Conservation (phyloP, 2,329 filamentous ascomycete genomes). For the Rhinocladiella mackenziei region DNA sequence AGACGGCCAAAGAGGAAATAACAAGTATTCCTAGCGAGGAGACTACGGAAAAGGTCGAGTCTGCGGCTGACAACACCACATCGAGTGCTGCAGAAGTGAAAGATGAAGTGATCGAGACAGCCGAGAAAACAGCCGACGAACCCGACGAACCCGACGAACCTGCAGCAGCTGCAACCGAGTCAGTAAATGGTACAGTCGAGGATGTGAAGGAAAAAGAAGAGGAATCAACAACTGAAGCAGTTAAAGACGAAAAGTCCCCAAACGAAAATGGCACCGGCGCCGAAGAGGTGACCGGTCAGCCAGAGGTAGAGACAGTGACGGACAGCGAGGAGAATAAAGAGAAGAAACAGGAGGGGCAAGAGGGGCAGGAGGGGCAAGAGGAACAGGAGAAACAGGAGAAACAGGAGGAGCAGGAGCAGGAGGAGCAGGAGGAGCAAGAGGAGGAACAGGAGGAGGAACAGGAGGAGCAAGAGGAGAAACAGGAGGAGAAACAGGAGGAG, state of each 20-base stretch:
- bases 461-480: constrained; percentile 4
- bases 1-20: constrained; percentile 9
- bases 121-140: constrained; percentile 3
- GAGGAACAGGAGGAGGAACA: constrained; percentile 4
- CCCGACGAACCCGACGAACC: constrained; percentile 6
- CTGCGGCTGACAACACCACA: not conserved
- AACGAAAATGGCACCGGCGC: constrained; percentile 27
- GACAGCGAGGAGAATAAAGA: constrained; percentile 5
- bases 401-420: too few species aligned
- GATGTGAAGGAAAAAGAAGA: constrained; percentile 7
- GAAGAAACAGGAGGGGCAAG: constrained; percentile 13
- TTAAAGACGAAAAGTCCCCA: constrained; percentile 16
- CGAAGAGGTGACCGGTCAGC: constrained; percentile 20
- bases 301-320: constrained; percentile 2
- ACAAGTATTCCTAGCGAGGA: not conserved
- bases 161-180: constrained; percentile 8
- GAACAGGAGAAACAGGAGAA: constrained; percentile 22
- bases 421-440: constrained; percentile 1
- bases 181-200: constrained; percentile 3
- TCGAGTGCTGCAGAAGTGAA: not conserved
- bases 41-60: constrained; percentile 3
- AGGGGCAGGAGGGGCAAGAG: constrained; percentile 20
- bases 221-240: constrained; percentile 4
- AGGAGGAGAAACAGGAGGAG: constrained; percentile 1
- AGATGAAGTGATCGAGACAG: not conserved